Evolutionary conservation across 306 rosid species (phyloP), one percentile per base, ranked within the genome.

Genomic region (Glycine tomentella): DNA sequence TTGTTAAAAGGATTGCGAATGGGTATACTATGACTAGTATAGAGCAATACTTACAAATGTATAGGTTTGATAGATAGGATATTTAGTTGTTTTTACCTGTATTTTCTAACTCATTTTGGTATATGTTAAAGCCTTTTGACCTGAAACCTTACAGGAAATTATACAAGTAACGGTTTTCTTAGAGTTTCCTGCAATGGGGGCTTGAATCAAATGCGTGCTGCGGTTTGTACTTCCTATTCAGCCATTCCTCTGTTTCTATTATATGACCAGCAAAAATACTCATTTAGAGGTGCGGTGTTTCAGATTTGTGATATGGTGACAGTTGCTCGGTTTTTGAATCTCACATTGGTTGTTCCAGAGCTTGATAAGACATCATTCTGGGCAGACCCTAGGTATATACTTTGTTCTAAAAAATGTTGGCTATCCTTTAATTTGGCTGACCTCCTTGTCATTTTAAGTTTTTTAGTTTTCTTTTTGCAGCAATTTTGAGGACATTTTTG

Each of bases 281-380:
- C 81, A 89, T 79, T 83, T 62, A 16, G 65, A 51, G 55, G 59
- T 81, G 79, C 38, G n/a, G 13, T 72, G 53, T 86, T 85, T 88
- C 92, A 96, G 99, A 96, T 96, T 34, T 96, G 99, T 78, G 99
- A 96, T 85, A 96, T 96, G 99, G 99, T 93, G 78, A 86, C 97
- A 38, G 84, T 96, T 90, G 99, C 99, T 84, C 91, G 97, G 72
- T 84, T 92, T 77, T 89, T 96, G 87, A 96, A 96, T 87, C 97
- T 96, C 69, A 92, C 99, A 33, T 84, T 96, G 87, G 98, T 96
- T 82, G 91, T 96, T 80, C 99, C 99, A 6, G 98, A 96, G 87
- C 99, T 96, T 71, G 99, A 96, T 84, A 93, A 96, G 86, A 86
- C 88, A 80, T 96, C 99, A 49, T 92, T 96, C 85, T 96, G 99